Conservation (phyloP, 1,139 yeast genomes). For the Geotrichum phurueaensis region DNA sequence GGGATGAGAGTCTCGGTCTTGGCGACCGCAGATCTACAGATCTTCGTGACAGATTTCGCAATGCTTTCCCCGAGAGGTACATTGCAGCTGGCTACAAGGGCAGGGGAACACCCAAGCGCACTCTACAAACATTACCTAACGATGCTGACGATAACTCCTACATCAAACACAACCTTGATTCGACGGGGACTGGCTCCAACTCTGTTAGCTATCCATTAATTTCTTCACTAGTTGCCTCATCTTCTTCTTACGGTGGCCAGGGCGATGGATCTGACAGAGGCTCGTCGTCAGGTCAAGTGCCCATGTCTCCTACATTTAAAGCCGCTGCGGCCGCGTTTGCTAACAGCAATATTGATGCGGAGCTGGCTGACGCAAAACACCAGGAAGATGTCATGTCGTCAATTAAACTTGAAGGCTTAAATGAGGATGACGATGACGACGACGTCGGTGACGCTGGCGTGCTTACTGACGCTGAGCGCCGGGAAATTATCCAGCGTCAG, state of each 20-base stretch:
- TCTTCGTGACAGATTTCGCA: conserved; percentile 42
- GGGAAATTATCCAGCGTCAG: conserved; percentile 4
- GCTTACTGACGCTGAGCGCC: conserved; percentile 6
- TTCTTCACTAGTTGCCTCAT: conserved; percentile 3
- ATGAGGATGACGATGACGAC: conserved; percentile 15
- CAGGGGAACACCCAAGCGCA: conserved; percentile 22
- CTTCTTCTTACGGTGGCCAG: conserved; percentile 9
- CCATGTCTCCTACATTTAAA: conserved; percentile 18
- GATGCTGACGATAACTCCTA: conserved; percentile 15
- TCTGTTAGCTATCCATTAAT: conserved; percentile 8
- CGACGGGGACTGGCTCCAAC: conserved; percentile 3
- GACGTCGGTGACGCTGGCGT: conserved; percentile 1
- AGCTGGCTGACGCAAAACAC: conserved; percentile 14
- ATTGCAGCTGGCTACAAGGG: conserved; percentile 43
- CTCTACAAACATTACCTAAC: conserved; percentile 14
- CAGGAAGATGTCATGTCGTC: conserved; percentile 19
- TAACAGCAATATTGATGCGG: conserved; percentile 17
- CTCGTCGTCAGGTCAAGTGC: conserved; percentile 8
- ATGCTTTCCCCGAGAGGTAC: conserved; percentile 42
- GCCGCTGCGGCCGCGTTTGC: conserved; percentile 20
- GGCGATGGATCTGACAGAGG: conserved; percentile 4
- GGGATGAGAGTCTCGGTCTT: conserved; percentile 37
- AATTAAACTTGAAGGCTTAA: conserved; percentile 15
- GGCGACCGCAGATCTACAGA: conserved; percentile 40
- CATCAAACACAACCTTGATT: conserved; percentile 13